Base-by-base conservation (phyloP, 1,139 yeast genomes). In the Blastobotrys arbuscula region DNA sequence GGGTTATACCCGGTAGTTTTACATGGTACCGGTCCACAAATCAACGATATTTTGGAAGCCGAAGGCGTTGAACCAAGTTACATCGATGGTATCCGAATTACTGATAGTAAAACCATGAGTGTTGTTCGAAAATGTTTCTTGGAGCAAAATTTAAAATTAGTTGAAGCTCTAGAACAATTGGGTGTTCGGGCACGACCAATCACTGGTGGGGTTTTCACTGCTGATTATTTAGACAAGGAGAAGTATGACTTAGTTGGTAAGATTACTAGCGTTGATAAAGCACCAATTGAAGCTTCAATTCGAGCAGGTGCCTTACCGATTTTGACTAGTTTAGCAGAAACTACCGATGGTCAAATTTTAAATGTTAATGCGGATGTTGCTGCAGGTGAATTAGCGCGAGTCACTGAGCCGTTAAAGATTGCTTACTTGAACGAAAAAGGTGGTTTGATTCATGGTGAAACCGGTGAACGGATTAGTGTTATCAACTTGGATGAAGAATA, bases 21-120 rank as follows among this genome's bases (percentile, higher is more conserved):
- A 53, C 99, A 92, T 66, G 99, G 99, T 39, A 92, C 98, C 1
- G 99, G 99, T 23, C 99, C 99, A 12, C 99, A 92, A 70, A 94
- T 92, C 70, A 92, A 92, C 65, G 95, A 86, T 60, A 79, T 89
- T 58, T 76, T 92, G 54, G 98, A 92, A 69, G 82, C 84, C 46
- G 96, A 88, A 67, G 97, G 97, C 26, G 89, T 94, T 38, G 96
- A 87, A 65, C 98, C 99, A 1, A 90, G 86, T 58, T 92, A 92
- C 67, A 85, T 84, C 55, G 97, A 92, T 64, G 99, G 99, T 16
- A 92, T 94, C 60, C 81, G 99, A 63, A 88, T 92, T 66, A 92
- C 99, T 23, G 95, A 94, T 67, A 84, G 89, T 51, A 82, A 84
- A 59, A 92, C 98, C 36, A 92, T 92, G 97, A 78, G 86, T 56